A percentile compares a stretch with the other conserved stretches of the same genome.
These are phyloP conservation scores for Coccomyxa sp. DNA, from an alignment of 139 green algal species.

Conservation along the genomic window DNA sequence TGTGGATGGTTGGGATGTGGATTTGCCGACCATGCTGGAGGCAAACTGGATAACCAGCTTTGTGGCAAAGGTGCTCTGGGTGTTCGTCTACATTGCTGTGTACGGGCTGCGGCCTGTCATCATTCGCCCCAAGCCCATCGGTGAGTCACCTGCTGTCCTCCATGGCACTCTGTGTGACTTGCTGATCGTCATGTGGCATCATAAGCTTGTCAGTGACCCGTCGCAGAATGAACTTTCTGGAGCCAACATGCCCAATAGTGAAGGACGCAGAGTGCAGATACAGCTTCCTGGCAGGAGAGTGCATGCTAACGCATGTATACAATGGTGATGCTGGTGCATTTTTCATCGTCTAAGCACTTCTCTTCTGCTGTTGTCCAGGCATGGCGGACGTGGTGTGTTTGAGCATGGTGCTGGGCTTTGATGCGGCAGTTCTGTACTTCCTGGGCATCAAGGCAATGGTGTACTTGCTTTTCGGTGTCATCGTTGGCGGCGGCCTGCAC, in stretches of 20 bases:
- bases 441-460: constrained; percentile 45
- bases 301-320: no score
- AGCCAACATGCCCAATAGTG: no score
- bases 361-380: background rate
- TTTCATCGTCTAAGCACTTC: no score
- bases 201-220: no score
- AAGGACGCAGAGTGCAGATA: no score
- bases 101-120: constrained; percentile 62
- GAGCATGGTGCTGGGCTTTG: constrained; percentile 34
- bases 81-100: constrained; percentile 53
- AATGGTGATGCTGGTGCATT: no score
- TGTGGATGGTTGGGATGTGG: constrained; percentile 59
- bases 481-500: constrained; percentile 60
- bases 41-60: constrained; percentile 25
- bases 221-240: no score
- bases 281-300: no score
- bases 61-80: constrained; percentile 36
- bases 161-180: no score
- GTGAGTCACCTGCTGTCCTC: constrained; percentile 6
- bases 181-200: no score
- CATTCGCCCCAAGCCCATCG: constrained; percentile 48
- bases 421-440: constrained; percentile 43
- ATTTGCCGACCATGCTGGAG: constrained; percentile 53
- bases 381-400: constrained; percentile 47
- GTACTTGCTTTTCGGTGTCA: constrained; percentile 49